Base-by-base conservation (phyloP, 164 flowering plant genomes). In the Magnolia sinica region DNA sequence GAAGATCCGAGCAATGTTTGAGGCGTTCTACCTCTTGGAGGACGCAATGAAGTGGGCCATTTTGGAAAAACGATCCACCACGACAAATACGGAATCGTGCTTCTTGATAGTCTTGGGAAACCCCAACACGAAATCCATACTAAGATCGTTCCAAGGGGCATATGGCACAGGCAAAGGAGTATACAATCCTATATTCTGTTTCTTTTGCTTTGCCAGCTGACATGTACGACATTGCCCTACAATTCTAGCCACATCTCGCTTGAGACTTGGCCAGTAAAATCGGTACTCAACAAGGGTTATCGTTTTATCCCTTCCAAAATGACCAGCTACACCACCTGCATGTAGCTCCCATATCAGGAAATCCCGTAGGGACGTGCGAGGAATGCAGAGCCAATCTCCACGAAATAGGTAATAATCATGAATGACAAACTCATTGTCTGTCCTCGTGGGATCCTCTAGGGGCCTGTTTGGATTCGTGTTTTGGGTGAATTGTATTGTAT, bases 51-150 rank as follows among this genome's bases (percentile, higher is more conserved):
- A 72, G 31, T 72, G 74, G 9, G 74, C 64, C 13, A 19, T 29
- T 27, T 72, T 55, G 4, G 49, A 29, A 16, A 50, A 20, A 18
- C 49, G 31, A 18, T 72, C 74, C 31, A 50, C 74, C 5, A 72
- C 8, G n/a, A 72, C 65, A 31, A 7, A 72, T 7, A 72, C 51
- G 23, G 64, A 50, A 52, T 72, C 74, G n/a, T 50, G 20, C n/a
- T 52, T 22, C 18, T n/a, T 23, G 8, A 10, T 4, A 8, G n/a
- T 3, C 3, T 49, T 23, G 74, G 27, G 64, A 8, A 72, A 20
- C 11, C 74, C 74, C 29, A 72, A 16, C 9, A 72, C 63, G 23
- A 72, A 72, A 8, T 50, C 64, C 45, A 72, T 72, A 4, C 9
- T 71, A 20, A 45, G 31, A 14, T 37, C 73, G 31, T 71, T 55